phyloP scores from a whole-genome alignment of 2,329 filamentous ascomycete genomes.

The Colletotrichum lindemuthianum region DNA sequence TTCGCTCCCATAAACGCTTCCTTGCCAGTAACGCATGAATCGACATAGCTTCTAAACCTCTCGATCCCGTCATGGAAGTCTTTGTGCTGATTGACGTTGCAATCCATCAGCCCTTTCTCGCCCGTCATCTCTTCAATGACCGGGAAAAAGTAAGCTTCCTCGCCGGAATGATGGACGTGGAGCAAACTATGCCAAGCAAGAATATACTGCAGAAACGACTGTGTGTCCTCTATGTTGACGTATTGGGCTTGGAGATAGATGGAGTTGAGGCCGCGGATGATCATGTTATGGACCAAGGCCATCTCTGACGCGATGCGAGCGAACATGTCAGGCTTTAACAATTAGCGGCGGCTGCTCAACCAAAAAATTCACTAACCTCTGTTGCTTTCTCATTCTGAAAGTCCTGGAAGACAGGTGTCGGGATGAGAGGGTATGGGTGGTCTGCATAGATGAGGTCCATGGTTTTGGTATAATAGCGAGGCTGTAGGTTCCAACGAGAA shows the following conservation, averaged over 20 bases:
- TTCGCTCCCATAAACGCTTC: conserved; percentile 42
- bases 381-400: conserved; percentile 5
- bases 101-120: conserved; percentile 50
- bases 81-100: conserved; percentile 53
- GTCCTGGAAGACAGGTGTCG: conserved; percentile 7
- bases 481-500: too few species aligned
- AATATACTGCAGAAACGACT: conserved; percentile 47
- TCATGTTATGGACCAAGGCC: conserved; percentile 47
- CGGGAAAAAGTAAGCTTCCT: conserved; percentile 53
- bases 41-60: conserved; percentile 41
- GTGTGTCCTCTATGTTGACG: conserved; percentile 46
- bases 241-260: conserved; percentile 50
- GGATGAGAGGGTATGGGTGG: conserved; percentile 21
- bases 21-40: conserved; percentile 37
- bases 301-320: conserved; percentile 43
- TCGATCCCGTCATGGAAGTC: conserved; percentile 48
- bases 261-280: conserved; percentile 50
- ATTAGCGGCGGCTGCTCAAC: not conserved
- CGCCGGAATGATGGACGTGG: conserved; percentile 50
- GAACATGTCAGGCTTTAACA: conserved; percentile 42
- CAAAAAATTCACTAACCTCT: not conserved
- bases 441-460: conserved; percentile 18
- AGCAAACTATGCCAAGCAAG: conserved; percentile 46
- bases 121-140: conserved; percentile 47
- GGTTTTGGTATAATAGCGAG: not conserved